Percentiles rank a stretch among this genome's conserved stretches.
Evolutionary conservation across 2,329 filamentous ascomycete genomes (phyloP).

Genomic region (Stagonosporopsis rhizophila): DNA sequence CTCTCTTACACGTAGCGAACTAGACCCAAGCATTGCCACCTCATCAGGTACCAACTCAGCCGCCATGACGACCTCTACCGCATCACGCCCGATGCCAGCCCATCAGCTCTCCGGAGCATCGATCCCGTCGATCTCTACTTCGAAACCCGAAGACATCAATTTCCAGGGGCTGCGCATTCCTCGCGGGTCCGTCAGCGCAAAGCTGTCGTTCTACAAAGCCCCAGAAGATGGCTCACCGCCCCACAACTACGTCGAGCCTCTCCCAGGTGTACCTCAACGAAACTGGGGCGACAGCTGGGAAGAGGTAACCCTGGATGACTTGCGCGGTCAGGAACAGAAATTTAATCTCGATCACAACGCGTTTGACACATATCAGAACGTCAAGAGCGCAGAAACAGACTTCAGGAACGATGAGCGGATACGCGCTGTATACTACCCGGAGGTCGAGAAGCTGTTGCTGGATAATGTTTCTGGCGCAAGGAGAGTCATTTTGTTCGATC

Average conservation of each 20-base stretch:
- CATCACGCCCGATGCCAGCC: constrained; percentile 51
- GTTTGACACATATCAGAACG: constrained; percentile 69
- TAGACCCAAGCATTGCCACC: background rate
- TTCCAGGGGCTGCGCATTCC: constrained; percentile 42
- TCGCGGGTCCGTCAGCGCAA: constrained; percentile 35
- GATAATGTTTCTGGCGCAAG: constrained; percentile 70
- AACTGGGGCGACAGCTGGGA: constrained; percentile 66
- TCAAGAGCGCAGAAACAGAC: constrained; percentile 63
- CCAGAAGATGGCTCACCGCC: constrained; percentile 39
- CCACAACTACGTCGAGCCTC: constrained; percentile 65
- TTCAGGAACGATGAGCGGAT: constrained; percentile 76
- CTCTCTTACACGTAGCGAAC: constrained; percentile 5
- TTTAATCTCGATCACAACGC: constrained; percentile 77
- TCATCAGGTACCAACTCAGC: background rate
- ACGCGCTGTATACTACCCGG: constrained; percentile 78
- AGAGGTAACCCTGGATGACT: constrained; percentile 70
- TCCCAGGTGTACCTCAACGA: constrained; percentile 67
- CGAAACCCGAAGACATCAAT: constrained; percentile 39
- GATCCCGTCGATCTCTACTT: constrained; percentile 33
- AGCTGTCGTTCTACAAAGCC: constrained; percentile 39
- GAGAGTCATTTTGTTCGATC: constrained; percentile 80
- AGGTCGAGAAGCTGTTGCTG: constrained; percentile 76
- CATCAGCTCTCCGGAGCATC: constrained; percentile 47
- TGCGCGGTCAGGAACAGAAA: constrained; percentile 71
- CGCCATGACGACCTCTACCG: constrained; percentile 55